Evolutionary conservation across 495 filamentous ascomycete species (phyloP), one percentile per base, ranked within the genome.

Genomic region (Xylaria intraflava): DNA sequence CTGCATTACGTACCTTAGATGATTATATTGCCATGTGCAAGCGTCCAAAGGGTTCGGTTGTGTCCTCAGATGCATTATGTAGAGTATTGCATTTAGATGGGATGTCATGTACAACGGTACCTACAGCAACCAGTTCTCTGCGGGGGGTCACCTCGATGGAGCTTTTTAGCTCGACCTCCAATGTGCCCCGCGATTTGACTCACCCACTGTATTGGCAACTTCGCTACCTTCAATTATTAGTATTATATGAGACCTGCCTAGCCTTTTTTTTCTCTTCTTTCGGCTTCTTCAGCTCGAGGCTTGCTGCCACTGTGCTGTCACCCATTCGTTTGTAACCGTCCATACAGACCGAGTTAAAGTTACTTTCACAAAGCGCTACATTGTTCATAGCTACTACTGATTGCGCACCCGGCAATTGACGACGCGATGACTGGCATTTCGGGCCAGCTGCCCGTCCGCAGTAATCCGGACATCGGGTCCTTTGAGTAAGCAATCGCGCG

Each of bases 391-490:
- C n/a, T n/a, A n/a, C n/a, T n/a, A n/a, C n/a, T 24, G 8, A 22
- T 36, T 50, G 31, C 36, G 24, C 35, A 10, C 26, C 45, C 43
- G 53, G 46, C 46, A 1, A 46, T 16, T 35, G n/a, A 59, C 51
- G 41, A 61, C 54, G 64, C 51, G 27, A 64, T 57, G 64, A 51
- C 56, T 29, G 43, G 27, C 31, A 38, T 47, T 47, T 53, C 59
- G 42, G 57, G 57, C 29, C 58, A 51, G 56, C 41, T 64, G 26
- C 64, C 64, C 17, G 60, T 66, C 39, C 63, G 63, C 53, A 45
- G 53, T 48, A 64, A 60, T 41, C 61, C 63, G 44, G 61, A 63
- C 26, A 53, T 66, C 14, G 63, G 60, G 49, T 64, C 63, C 40
- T 66, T 66, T 29, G 63, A 66, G 63, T 66, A 63, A 55, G 61